Conservation (phyloP, 768 basidiomycete species). For the Chalciporus pseudorubinellus region DNA sequence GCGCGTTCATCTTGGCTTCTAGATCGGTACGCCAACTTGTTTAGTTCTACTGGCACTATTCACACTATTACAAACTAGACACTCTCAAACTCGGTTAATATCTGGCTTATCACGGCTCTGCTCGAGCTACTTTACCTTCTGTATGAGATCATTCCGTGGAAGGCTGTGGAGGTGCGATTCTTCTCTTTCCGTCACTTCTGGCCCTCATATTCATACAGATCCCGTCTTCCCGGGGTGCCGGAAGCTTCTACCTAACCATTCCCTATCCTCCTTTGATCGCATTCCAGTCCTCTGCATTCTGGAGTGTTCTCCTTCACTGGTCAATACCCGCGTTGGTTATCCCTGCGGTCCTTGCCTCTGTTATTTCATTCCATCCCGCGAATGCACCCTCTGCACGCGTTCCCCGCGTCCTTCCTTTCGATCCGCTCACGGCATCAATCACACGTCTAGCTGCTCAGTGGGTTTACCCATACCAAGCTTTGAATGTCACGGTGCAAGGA, state of each 20-base stretch:
- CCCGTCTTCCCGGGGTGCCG: slow-evolving; percentile 10
- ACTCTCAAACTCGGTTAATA: slow-evolving; percentile 63
- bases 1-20: slow-evolving; percentile 19
- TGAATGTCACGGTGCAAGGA: slow-evolving; percentile 28
- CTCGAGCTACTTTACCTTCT: slow-evolving; percentile 56
- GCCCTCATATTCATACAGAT: slow-evolving; percentile 15
- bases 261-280: slow-evolving; percentile 48
- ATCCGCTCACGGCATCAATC: slow-evolving; percentile 65
- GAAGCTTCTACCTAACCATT: slow-evolving; percentile 26
- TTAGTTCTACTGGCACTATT: neutral
- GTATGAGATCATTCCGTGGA: slow-evolving; percentile 53
- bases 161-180: slow-evolving; percentile 37
- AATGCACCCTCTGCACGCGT: slow-evolving; percentile 24
- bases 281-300: slow-evolving; percentile 48
- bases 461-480: slow-evolving; percentile 49
- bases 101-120: slow-evolving; percentile 54
- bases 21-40: slow-evolving; percentile 26
- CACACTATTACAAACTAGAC: slow-evolving; percentile 36
- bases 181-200: neutral
- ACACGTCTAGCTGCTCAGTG: slow-evolving; percentile 58
- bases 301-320: slow-evolving; percentile 61
- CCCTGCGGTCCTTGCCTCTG: slow-evolving; percentile 53
- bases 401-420: slow-evolving; percentile 38
- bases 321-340: slow-evolving; percentile 56
- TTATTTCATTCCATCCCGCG: slow-evolving; percentile 62